These are phyloP conservation scores for Mentha longifolia DNA, from an alignment of 257 asterid genomes.

Conservation along the genomic window DNA sequence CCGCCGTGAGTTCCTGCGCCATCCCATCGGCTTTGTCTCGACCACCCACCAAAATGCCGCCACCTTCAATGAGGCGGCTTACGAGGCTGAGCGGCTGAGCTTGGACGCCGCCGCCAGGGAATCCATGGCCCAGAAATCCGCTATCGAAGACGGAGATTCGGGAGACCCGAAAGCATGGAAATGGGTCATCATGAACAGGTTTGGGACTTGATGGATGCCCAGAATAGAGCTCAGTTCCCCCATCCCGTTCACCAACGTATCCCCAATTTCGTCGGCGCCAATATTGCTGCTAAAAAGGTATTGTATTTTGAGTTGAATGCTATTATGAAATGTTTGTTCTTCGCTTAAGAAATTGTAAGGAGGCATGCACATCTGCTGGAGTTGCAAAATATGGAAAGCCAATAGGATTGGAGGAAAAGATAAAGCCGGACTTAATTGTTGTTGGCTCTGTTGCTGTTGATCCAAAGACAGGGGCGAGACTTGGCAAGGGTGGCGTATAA, in stretches of 20 bases:
- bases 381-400: constrained; percentile 91
- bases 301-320: background rate
- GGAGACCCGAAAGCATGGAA: constrained; percentile 94
- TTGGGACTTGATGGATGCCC: constrained; percentile 90
- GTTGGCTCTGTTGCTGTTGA: constrained; percentile 94
- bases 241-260: constrained; percentile 95
- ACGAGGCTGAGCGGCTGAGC: constrained; percentile 80
- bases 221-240: constrained; percentile 83
- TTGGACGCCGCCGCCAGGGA: constrained; percentile 77
- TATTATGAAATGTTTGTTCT: background rate
- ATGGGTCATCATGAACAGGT: constrained; percentile 81
- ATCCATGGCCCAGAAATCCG: constrained; percentile 68
- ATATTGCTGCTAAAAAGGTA: constrained; percentile 71
- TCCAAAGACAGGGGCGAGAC: constrained; percentile 92
- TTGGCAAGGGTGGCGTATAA: constrained; percentile 95
- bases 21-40: too few relatives aligned
- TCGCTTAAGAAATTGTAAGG: constrained; percentile 35
- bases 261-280: constrained; percentile 79
- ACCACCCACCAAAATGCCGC: constrained; percentile 40
- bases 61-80: constrained; percentile 62
- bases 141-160: constrained; percentile 40
- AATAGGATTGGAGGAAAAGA: constrained; percentile 83
- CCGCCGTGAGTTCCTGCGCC: too few relatives aligned
- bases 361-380: constrained; percentile 90
- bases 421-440: constrained; percentile 83